These are phyloP conservation scores for Phlyctochytrium planicorne DNA, from an alignment of 192 early-diverging fungal species.

Conservation along the genomic window DNA sequence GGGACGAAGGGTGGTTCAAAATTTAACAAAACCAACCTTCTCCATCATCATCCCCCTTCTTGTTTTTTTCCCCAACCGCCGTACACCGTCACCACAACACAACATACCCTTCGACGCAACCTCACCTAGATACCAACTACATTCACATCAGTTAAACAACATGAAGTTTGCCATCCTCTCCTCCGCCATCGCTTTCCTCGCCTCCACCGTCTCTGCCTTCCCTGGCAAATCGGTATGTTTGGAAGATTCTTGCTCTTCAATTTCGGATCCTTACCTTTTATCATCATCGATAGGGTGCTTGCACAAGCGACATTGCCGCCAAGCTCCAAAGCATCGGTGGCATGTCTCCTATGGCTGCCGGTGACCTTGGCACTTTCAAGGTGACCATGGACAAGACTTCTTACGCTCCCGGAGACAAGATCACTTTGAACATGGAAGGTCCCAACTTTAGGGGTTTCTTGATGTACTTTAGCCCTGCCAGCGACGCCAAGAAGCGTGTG, in stretches of 20 bases:
- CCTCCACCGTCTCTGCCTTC: neutral
- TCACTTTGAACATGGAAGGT: constrained; percentile 18
- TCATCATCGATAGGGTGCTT: too few relatives aligned
- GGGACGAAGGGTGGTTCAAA: too few relatives aligned
- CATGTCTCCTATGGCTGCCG: neutral
- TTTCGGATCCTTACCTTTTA: too few relatives aligned
- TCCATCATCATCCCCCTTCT: too few relatives aligned
- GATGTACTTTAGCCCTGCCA: constrained; percentile 5
- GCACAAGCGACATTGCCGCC: neutral
- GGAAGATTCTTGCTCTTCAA: too few relatives aligned
- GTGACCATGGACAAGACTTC: neutral
- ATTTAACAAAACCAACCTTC: too few relatives aligned
- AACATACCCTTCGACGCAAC: too few relatives aligned
- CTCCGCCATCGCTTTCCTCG: neutral
- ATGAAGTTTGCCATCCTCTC: neutral
- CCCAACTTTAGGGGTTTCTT: constrained; percentile 15
- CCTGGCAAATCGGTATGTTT: neutral
- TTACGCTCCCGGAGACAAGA: neutral
- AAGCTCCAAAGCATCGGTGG: neutral
- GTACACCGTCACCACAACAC: too few relatives aligned
- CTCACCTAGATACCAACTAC: too few relatives aligned
- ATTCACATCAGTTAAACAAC: too few relatives aligned
- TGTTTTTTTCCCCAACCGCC: too few relatives aligned
- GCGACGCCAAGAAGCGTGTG: neutral
- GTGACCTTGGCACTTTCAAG: neutral